These are phyloP conservation scores for Talaromyces piceae DNA, from an alignment of 2,329 filamentous ascomycete genomes.

Conservation along the genomic window DNA sequence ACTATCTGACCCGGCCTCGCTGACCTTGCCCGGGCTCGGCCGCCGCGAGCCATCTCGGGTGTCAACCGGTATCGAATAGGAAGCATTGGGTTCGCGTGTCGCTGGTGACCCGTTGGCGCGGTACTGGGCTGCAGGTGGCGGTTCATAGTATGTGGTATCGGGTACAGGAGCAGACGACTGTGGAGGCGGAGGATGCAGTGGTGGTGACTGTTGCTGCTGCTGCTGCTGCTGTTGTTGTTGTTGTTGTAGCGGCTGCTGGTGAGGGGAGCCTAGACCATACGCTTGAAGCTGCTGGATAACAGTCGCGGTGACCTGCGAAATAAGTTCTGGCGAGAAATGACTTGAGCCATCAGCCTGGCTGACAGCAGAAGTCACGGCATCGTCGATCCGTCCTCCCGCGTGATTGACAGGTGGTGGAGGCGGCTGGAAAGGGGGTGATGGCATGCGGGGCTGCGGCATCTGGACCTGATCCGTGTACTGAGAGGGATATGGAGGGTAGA, in stretches of 20 bases:
- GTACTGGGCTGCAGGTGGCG: neutral
- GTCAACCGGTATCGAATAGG: slow-evolving; percentile 3
- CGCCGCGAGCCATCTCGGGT: slow-evolving; percentile 2
- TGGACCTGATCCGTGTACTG: slow-evolving; percentile 24
- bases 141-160: slow-evolving; percentile 8
- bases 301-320: slow-evolving; percentile 53
- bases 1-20: slow-evolving; percentile 18
- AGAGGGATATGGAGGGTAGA: slow-evolving; percentile 27
- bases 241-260: slow-evolving; percentile 20
- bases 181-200: slow-evolving; percentile 1
- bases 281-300: slow-evolving; percentile 53
- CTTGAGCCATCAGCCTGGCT: slow-evolving; percentile 36
- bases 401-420: slow-evolving; percentile 16
- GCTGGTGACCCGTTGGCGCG: slow-evolving; percentile 1
- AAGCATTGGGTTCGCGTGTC: neutral
- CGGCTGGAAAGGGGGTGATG: slow-evolving; percentile 12
- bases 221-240: slow-evolving; percentile 15
- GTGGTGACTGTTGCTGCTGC: neutral
- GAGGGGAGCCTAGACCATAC: slow-evolving; percentile 31
- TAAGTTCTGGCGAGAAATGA: slow-evolving; percentile 52
- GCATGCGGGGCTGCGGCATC: slow-evolving; percentile 31
- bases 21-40: slow-evolving; percentile 4
- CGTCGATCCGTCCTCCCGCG: slow-evolving; percentile 6
- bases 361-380: slow-evolving; percentile 1
- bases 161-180: slow-evolving; percentile 8